Conservation (phyloP, 331 rosid genomes). For the Quercus lobata region DNA sequence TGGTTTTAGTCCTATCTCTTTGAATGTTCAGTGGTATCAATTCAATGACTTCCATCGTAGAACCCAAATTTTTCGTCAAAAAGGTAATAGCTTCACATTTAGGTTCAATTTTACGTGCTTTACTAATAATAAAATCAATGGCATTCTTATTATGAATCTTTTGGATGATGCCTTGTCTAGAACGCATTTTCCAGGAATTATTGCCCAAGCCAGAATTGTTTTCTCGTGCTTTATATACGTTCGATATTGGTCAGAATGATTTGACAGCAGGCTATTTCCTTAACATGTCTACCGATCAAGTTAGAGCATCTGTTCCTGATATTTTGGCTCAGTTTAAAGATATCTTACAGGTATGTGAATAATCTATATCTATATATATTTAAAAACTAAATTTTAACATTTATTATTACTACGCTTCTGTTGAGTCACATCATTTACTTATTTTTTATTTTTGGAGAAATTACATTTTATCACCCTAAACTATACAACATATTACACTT, state of each 20-base stretch:
- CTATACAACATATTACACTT: no score
- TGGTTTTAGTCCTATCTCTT: conserved; percentile 46
- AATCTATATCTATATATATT: no score
- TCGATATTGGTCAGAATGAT: conserved; percentile 55
- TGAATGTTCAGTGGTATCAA: conserved; percentile 43
- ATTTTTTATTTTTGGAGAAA: no score
- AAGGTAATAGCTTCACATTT: conserved; percentile 3
- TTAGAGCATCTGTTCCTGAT: conserved; percentile 31
- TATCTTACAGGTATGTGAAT: conserved; percentile 8
- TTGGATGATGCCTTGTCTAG: not conserved
- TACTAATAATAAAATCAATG: no score
- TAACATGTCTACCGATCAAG: conserved; percentile 39
- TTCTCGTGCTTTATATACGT: conserved; percentile 33
- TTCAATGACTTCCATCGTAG: conserved; percentile 39
- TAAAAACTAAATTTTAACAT: fast-evolving
- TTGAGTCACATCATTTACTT: fast-evolving
- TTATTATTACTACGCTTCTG: fast-evolving
- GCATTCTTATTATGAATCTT: not conserved
- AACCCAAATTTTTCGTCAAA: conserved; percentile 22
- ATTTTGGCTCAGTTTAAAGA: conserved; percentile 28
- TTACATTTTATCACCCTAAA: no score
- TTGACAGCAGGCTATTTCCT: conserved; percentile 41
- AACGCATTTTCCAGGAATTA: conserved; percentile 29
- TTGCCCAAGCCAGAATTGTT: conserved; percentile 31
- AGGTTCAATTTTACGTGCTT: no score